Conservation (phyloP, 2,329 filamentous ascomycete species). For the Cadophora gregata region DNA sequence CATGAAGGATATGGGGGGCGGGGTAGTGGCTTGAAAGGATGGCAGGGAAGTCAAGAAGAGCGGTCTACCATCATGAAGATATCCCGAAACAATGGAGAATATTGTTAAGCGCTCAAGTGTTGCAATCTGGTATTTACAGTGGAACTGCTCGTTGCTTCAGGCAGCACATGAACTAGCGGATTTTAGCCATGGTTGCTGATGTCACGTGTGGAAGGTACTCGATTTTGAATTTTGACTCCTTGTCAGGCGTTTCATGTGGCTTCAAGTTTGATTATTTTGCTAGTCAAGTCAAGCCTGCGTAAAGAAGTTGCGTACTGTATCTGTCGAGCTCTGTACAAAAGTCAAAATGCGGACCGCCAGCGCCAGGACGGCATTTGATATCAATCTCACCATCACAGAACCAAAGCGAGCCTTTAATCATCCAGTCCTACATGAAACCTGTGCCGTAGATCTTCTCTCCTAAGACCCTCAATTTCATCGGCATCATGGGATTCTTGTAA, state of each 20-base stretch:
- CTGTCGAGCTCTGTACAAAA: no score
- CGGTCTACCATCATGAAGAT: no score
- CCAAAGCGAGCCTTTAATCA: neutral
- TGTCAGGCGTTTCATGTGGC: neutral
- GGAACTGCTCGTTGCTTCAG: no score
- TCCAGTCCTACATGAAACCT: slow-evolving; percentile 23
- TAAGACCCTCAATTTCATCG: slow-evolving; percentile 30
- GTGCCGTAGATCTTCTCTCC: slow-evolving; percentile 33
- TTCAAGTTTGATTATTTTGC: no score
- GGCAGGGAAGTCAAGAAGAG: neutral
- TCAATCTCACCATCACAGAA: neutral
- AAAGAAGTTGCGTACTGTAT: no score
- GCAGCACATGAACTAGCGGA: neutral
- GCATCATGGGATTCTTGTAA: slow-evolving; percentile 29
- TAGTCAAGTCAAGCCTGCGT: no score
- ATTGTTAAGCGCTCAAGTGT: no score
- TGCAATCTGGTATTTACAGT: no score
- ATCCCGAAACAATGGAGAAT: no score
- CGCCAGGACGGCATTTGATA: neutral
- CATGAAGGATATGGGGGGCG: neutral
- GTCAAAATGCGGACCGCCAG: neutral
- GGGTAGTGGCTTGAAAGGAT: neutral
- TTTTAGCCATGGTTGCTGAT: neutral
- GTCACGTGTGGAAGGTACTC: neutral
- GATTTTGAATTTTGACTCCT: neutral